phyloP scores from a whole-genome alignment of 1,139 yeast genomes.

The Yamadazyma triangularis region DNA sequence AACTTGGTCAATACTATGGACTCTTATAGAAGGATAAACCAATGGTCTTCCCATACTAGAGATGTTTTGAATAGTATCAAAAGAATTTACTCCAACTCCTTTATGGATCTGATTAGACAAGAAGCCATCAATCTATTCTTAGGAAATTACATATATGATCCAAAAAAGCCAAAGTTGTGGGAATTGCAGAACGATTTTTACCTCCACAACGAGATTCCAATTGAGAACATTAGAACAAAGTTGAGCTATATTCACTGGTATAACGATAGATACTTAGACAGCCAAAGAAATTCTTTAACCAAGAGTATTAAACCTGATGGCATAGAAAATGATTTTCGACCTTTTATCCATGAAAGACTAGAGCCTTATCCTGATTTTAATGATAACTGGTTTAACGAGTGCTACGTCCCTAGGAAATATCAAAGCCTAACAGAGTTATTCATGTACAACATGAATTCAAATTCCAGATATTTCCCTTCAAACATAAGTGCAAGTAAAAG shows the following conservation, averaged over 20 bases:
- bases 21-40: constrained; percentile 90
- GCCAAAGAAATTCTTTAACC: constrained; percentile 20
- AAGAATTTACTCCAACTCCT: constrained; percentile 90
- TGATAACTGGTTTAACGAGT: constrained; percentile 86
- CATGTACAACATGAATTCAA: constrained; percentile 85
- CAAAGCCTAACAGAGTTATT: constrained; percentile 66
- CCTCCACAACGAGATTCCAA: constrained; percentile 61
- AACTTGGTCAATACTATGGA: constrained; percentile 97
- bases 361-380: constrained; percentile 67
- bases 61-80: constrained; percentile 93
- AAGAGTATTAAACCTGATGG: constrained; percentile 3
- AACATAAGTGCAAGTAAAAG: constrained; percentile 20
- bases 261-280: constrained; percentile 53
- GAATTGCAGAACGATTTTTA: constrained; percentile 90
- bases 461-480: constrained; percentile 60
- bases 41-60: constrained; percentile 96
- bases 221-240: constrained; percentile 24
- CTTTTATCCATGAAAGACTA: constrained; percentile 19
- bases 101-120: constrained; percentile 93
- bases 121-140: constrained; percentile 92
- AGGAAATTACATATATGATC: constrained; percentile 81
- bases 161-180: constrained; percentile 81
- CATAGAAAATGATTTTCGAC: constrained; percentile 6
- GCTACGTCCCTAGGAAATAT: constrained; percentile 66
- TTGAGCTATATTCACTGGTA: constrained; percentile 84